These are phyloP conservation scores for Phytophthora cactorum DNA, from an alignment of 352 stramenopile species.

Conservation along the genomic window DNA sequence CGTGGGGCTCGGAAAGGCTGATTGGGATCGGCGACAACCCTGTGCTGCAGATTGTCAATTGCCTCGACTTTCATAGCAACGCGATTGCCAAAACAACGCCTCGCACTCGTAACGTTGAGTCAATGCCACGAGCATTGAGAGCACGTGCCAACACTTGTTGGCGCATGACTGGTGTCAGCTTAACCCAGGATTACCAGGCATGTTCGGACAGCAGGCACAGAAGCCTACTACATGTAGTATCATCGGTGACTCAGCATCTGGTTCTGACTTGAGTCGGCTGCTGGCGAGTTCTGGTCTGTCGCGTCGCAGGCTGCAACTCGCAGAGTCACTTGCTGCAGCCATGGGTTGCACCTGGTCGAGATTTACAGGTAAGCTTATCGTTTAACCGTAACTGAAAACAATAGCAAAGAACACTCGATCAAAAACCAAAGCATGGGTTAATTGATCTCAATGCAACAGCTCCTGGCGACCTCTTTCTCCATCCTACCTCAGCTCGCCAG, in stretches of 20 bases:
- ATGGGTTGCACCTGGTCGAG: too few species aligned
- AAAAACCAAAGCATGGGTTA: background rate
- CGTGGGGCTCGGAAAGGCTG: slow-evolving; percentile 14
- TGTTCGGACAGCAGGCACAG: background rate
- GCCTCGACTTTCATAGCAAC: slow-evolving; percentile 17
- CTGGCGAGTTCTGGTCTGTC: slow-evolving; percentile 13
- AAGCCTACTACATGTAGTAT: background rate
- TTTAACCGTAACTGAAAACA: background rate
- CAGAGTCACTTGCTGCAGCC: too few species aligned
- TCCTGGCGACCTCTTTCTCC: background rate
- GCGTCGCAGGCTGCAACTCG: slow-evolving; percentile 1
- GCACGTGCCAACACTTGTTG: slow-evolving; percentile 8
- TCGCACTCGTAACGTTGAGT: slow-evolving; percentile 4
- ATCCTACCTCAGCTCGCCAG: background rate
- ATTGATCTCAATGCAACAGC: background rate
- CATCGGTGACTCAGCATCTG: slow-evolving; percentile 25
- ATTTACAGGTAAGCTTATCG: background rate
- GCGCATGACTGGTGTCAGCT: background rate
- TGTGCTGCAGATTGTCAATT: slow-evolving; percentile 19
- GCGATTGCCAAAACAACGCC: slow-evolving; percentile 7
- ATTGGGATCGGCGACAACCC: slow-evolving; percentile 16
- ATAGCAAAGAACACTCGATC: background rate
- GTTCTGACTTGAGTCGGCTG: slow-evolving; percentile 16
- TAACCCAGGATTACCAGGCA: too few species aligned
- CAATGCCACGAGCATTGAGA: slow-evolving; percentile 6